phyloP scores from a whole-genome alignment of 1,284 basidiomycete species.

The Takashimella koratensis region DNA sequence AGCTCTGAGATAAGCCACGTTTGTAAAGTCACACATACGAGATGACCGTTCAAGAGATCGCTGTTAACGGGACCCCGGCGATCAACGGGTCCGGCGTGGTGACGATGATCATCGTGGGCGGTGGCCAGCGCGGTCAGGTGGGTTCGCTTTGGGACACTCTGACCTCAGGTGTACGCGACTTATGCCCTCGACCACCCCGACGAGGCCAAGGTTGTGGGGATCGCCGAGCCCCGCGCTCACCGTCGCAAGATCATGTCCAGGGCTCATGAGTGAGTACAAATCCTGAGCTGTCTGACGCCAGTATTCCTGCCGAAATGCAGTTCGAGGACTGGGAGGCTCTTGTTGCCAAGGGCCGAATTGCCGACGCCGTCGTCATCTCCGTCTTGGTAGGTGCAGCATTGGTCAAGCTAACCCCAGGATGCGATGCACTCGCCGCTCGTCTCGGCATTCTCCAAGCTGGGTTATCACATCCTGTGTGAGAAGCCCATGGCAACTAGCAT shows the following conservation, averaged over 20 bases:
- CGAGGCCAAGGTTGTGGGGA: slow-evolving; percentile 68
- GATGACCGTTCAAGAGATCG: too few species aligned
- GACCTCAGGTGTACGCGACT: slow-evolving; percentile 59
- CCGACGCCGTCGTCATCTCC: slow-evolving; percentile 72
- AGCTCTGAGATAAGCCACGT: too few species aligned
- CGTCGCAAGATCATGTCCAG: slow-evolving; percentile 60
- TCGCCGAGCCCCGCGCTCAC: slow-evolving; percentile 71
- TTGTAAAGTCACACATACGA: too few species aligned
- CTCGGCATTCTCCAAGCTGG: slow-evolving; percentile 67
- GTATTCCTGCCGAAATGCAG: slow-evolving; percentile 61
- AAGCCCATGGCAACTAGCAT: slow-evolving; percentile 80
- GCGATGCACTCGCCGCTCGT: slow-evolving; percentile 69
- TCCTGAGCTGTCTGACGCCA: slow-evolving; percentile 2
- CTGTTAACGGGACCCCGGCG: too few species aligned
- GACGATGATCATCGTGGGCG: slow-evolving; percentile 62
- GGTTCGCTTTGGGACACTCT: slow-evolving; percentile 2
- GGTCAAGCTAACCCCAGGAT: slow-evolving; percentile 64
- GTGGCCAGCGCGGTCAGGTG: slow-evolving; percentile 73
- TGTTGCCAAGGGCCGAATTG: slow-evolving; percentile 62
- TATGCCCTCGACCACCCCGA: slow-evolving; percentile 63
- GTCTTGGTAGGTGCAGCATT: slow-evolving; percentile 50
- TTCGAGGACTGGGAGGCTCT: slow-evolving; percentile 72
- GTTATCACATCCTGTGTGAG: slow-evolving; percentile 83
- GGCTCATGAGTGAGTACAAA: slow-evolving; percentile 50
- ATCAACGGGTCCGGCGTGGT: slow-evolving; percentile 52